Conservation (phyloP, 768 basidiomycete genomes). For the Tricholoma matsutake region DNA sequence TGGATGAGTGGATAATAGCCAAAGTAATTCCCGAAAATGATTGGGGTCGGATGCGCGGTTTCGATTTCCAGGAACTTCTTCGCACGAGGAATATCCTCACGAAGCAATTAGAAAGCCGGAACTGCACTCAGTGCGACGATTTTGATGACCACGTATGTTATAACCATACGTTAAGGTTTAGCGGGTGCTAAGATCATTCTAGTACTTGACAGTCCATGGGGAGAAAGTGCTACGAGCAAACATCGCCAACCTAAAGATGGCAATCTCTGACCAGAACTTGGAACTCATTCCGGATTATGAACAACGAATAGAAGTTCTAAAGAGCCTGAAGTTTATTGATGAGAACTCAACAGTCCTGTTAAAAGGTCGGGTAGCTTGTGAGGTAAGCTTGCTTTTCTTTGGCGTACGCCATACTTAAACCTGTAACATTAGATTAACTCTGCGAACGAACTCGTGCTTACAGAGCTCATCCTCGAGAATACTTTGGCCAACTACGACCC, state of each 20-base stretch:
- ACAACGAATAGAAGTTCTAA: conserved; percentile 85
- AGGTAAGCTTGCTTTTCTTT: conserved; percentile 48
- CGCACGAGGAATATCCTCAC: conserved; percentile 52
- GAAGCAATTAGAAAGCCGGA: conserved; percentile 37
- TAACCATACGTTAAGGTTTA: conserved; percentile 1
- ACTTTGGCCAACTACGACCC: conserved; percentile 87
- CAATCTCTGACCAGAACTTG: conserved; percentile 94
- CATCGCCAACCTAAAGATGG: conserved; percentile 75
- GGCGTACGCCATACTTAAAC: neutral
- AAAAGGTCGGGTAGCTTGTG: conserved; percentile 97
- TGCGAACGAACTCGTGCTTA: conserved; percentile 93
- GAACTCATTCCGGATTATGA: conserved; percentile 98
- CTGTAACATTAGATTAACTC: conserved; percentile 79
- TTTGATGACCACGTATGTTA: conserved; percentile 74
- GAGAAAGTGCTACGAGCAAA: conserved; percentile 71
- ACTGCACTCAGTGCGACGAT: conserved; percentile 58
- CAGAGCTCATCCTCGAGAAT: conserved; percentile 96
- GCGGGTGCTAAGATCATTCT: conserved; percentile 4
- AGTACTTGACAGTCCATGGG: conserved; percentile 79
- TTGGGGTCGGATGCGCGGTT: conserved; percentile 76
- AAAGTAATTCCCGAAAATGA: conserved; percentile 68
- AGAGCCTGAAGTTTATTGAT: conserved; percentile 91
- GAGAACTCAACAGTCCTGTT: conserved; percentile 93
- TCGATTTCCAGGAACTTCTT: conserved; percentile 89
- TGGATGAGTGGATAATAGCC: conserved; percentile 53